These are phyloP conservation scores for Ilyonectria mors-panacis DNA, from an alignment of 2,329 filamentous ascomycete genomes.

Conservation along the genomic window DNA sequence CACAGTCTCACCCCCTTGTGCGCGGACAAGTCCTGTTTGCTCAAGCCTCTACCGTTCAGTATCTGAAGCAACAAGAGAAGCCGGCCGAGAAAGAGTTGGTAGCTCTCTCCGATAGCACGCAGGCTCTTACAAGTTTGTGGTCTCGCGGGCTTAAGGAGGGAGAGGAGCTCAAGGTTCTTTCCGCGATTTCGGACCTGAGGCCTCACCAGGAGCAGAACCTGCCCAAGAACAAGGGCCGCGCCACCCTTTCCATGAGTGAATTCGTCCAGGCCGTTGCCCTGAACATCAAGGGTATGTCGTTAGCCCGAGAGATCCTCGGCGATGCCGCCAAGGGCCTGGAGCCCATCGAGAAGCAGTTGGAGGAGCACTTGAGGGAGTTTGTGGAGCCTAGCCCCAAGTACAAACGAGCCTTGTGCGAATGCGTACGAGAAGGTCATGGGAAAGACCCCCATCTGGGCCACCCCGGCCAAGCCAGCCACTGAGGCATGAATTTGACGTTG, in stretches of 20 bases:
- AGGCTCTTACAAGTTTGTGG: slow-evolving; percentile 49
- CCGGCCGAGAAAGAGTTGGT: slow-evolving; percentile 44
- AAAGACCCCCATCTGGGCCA: slow-evolving; percentile 48
- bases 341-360: slow-evolving; percentile 56
- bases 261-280: slow-evolving; percentile 50
- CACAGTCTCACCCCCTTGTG: slow-evolving; percentile 47
- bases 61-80: slow-evolving; percentile 43
- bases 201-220: neutral
- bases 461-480: neutral
- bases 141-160: slow-evolving; percentile 34
- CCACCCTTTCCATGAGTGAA: slow-evolving; percentile 42
- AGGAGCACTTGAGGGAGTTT: slow-evolving; percentile 55
- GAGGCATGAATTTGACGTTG: slow-evolving; percentile 28
- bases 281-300: slow-evolving; percentile 59
- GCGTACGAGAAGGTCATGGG: slow-evolving; percentile 49
- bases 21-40: slow-evolving; percentile 52
- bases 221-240: neutral
- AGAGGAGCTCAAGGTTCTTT: slow-evolving; percentile 40
- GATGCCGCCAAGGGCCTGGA: slow-evolving; percentile 52
- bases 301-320: slow-evolving; percentile 60
- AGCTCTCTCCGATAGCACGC: slow-evolving; percentile 49
- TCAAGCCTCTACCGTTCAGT: slow-evolving; percentile 46
- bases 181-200: slow-evolving; percentile 24
- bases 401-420: slow-evolving; percentile 39
- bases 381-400: slow-evolving; percentile 33